These are phyloP conservation scores for Venturia effusa DNA, from an alignment of 2,329 filamentous ascomycete species.

Conservation along the genomic window DNA sequence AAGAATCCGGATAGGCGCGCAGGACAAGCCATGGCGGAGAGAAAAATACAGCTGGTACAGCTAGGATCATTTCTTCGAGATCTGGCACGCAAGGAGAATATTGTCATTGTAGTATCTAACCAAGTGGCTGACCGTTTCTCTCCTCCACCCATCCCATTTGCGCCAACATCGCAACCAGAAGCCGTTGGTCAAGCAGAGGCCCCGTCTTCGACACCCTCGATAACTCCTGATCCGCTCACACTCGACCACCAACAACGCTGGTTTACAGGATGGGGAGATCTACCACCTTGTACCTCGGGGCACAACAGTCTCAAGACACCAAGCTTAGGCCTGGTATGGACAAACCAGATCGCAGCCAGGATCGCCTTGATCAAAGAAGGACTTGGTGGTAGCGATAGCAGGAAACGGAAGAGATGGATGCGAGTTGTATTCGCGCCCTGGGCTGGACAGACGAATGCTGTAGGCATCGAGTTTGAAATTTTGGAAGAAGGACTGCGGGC, in stretches of 20 bases:
- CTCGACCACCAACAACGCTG: conserved; percentile 87
- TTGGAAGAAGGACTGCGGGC: conserved; percentile 46
- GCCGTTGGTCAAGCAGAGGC: conserved; percentile 13
- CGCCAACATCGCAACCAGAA: conserved; percentile 11
- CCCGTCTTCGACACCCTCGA: conserved; percentile 20
- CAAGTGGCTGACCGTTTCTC: conserved; percentile 84
- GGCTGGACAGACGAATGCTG: conserved; percentile 42
- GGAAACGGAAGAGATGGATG: conserved; percentile 47
- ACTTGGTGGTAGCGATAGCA: conserved; percentile 20
- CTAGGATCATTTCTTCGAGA: conserved; percentile 66
- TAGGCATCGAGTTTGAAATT: conserved; percentile 64
- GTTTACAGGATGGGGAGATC: conserved; percentile 91
- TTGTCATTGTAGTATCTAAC: conserved; percentile 87
- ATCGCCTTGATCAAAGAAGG: conserved; percentile 64
- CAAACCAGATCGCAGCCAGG: conserved; percentile 74
- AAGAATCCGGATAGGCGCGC: neutral
- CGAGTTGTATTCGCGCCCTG: conserved; percentile 87
- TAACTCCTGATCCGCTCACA: conserved; percentile 47
- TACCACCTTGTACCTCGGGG: conserved; percentile 21
- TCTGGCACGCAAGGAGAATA: conserved; percentile 60
- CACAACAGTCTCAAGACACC: conserved; percentile 58
- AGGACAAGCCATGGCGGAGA: conserved; percentile 49
- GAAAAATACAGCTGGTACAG: conserved; percentile 65
- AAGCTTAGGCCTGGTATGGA: conserved; percentile 79
- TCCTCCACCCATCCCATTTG: conserved; percentile 15